Conservation (phyloP, 2,329 filamentous ascomycete genomes). For the Cadophora sp. region DNA sequence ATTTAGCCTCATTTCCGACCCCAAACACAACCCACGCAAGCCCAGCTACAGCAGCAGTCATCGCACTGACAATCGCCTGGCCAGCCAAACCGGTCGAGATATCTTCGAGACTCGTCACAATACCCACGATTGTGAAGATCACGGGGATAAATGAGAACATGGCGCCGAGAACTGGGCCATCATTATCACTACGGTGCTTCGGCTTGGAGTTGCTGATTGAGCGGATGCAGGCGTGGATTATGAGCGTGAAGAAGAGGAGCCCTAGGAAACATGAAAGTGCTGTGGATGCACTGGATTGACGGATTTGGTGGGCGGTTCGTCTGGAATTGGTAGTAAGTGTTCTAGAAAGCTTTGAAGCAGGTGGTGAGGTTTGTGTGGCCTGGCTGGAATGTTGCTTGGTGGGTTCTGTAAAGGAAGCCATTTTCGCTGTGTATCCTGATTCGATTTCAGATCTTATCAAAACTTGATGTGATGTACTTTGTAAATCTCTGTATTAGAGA, state of each 20-base stretch:
- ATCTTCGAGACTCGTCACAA: not conserved
- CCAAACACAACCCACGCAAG: slow-evolving; percentile 2
- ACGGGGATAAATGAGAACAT: not conserved
- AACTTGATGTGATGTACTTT: too few species aligned
- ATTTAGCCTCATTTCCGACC: not conserved
- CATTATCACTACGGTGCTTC: not conserved
- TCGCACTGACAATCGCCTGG: not conserved
- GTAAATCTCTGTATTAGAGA: too few species aligned
- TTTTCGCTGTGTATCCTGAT: not conserved
- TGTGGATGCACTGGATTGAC: not conserved
- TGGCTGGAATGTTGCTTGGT: not conserved
- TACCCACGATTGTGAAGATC: not conserved
- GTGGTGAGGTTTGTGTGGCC: not conserved
- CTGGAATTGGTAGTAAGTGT: not conserved
- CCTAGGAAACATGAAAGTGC: not conserved
- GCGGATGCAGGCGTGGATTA: not conserved
- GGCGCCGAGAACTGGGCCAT: not conserved
- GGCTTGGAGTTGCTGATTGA: not conserved
- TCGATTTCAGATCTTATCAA: too few species aligned
- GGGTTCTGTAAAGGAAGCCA: not conserved
- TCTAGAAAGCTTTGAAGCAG: not conserved
- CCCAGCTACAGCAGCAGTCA: not conserved
- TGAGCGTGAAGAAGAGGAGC: not conserved
- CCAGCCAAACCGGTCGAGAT: not conserved
- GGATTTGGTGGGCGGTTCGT: not conserved